phyloP scores from a whole-genome alignment of 2,329 filamentous ascomycete genomes.

The Apiospora koreana region DNA sequence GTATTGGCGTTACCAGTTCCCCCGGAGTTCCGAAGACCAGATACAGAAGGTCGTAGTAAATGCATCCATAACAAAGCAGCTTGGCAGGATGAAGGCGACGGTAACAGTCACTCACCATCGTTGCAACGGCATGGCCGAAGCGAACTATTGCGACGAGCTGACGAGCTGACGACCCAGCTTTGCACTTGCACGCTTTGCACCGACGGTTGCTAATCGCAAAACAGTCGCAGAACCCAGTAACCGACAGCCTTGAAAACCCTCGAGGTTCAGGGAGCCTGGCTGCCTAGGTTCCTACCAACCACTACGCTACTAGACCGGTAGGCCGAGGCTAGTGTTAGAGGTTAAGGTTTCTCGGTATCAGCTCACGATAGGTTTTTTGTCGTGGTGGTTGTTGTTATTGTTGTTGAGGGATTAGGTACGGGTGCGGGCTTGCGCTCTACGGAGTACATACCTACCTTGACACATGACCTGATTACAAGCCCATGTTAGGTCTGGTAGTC shows the following conservation, averaged over 20 bases:
- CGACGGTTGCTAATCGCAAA: no score
- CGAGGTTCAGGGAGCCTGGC: not conserved
- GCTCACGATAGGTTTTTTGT: not conserved
- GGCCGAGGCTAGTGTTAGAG: not conserved
- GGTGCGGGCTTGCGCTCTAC: not conserved
- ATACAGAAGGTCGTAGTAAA: not conserved
- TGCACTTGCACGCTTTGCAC: not conserved
- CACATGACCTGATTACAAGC: not conserved
- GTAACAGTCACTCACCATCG: not conserved
- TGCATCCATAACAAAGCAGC: not conserved
- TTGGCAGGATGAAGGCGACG: not conserved
- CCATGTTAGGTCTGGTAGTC: not conserved
- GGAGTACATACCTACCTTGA: no score
- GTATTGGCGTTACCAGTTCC: not conserved
- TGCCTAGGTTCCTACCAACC: not conserved
- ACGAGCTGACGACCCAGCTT: not conserved
- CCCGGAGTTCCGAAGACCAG: not conserved
- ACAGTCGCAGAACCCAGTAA: not conserved
- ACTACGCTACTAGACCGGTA: not conserved
- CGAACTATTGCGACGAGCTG: not conserved
- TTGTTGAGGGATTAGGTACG: not conserved
- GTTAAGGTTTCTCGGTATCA: not conserved
- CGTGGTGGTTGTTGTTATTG: not conserved
- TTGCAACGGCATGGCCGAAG: not conserved
- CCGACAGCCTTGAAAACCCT: not conserved